Evolutionary conservation across 192 early-diverging fungal genomes (phyloP).

Genomic region (Linnemannia exigua): DNA sequence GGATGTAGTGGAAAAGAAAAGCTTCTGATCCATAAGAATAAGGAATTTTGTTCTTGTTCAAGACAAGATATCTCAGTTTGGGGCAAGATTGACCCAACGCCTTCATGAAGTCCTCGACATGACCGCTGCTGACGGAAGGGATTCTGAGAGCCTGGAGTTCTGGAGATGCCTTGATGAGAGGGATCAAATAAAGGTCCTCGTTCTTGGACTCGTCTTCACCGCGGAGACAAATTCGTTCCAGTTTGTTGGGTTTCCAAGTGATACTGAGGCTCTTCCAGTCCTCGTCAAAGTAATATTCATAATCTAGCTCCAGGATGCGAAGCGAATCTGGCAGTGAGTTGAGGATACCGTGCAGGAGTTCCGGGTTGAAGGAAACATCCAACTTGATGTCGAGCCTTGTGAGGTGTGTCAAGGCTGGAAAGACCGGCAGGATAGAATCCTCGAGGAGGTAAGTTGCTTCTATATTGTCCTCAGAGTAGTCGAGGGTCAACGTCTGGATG

Average conservation of each 20-base stretch:
- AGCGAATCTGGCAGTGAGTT: not conserved
- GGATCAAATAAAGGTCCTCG: not conserved
- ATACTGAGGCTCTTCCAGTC: not conserved
- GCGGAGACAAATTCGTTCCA: not conserved
- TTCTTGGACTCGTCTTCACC: not conserved
- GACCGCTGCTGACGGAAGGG: not conserved
- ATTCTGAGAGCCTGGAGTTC: not conserved
- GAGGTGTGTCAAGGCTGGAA: not conserved
- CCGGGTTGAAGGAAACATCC: not conserved
- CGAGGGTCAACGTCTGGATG: not conserved
- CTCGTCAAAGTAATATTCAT: not conserved
- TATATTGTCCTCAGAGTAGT: not conserved
- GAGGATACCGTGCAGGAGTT: not conserved
- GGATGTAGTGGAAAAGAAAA: not conserved
- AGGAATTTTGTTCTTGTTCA: not conserved
- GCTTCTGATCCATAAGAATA: not conserved
- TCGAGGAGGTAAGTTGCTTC: not conserved
- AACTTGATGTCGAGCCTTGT: not conserved
- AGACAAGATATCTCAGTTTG: not conserved
- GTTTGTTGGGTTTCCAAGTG: not conserved
- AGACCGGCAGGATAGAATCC: not conserved
- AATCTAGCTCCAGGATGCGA: not conserved
- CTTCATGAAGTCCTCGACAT: not conserved
- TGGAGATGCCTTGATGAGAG: not conserved
- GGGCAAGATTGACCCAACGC: not conserved